A percentile compares a stretch with the other conserved stretches of the same genome.
Evolutionary conservation across 2,329 filamentous ascomycete species (phyloP).

Genomic region (Akanthomyces dipterigenus): DNA sequence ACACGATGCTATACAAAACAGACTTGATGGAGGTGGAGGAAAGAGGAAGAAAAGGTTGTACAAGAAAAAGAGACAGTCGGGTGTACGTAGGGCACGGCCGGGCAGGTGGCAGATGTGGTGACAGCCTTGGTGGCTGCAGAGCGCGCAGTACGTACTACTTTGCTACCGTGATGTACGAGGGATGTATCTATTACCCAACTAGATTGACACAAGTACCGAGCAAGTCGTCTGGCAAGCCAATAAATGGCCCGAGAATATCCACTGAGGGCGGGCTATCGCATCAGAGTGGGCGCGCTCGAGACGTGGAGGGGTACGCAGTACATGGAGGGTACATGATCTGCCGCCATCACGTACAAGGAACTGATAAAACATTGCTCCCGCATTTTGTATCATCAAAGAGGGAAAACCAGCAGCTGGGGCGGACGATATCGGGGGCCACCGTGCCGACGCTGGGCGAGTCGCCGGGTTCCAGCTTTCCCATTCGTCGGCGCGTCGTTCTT

Average conservation of each 20-base stretch:
- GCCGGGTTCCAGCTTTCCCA: conserved; percentile 13
- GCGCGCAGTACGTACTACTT: not conserved
- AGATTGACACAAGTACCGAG: not conserved
- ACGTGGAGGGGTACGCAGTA: conserved; percentile 3
- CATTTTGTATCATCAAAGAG: not conserved
- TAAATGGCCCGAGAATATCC: not conserved
- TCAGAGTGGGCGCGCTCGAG: not conserved
- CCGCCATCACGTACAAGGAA: not conserved
- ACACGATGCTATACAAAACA: not conserved
- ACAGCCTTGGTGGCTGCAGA: not conserved
- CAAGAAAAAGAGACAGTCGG: not conserved
- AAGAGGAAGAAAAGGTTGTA: not conserved
- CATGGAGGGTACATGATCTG: not conserved
- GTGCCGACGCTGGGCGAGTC: conserved; percentile 16
- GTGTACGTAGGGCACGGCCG: conserved; percentile 7
- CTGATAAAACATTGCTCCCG: not conserved
- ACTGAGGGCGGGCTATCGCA: not conserved
- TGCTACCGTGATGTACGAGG: not conserved
- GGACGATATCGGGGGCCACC: conserved; percentile 17
- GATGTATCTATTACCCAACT: conserved; percentile 11
- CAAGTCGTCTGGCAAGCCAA: not conserved
- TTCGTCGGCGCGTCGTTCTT: conserved; percentile 8
- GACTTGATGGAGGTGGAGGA: not conserved
- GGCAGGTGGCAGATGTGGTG: not conserved
- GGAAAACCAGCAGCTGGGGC: not conserved